Percentiles rank a stretch among this genome's conserved stretches.
Evolutionary conservation across 306 rosid genomes (phyloP).

Genomic region (Psophocarpus tetragonolobus): DNA sequence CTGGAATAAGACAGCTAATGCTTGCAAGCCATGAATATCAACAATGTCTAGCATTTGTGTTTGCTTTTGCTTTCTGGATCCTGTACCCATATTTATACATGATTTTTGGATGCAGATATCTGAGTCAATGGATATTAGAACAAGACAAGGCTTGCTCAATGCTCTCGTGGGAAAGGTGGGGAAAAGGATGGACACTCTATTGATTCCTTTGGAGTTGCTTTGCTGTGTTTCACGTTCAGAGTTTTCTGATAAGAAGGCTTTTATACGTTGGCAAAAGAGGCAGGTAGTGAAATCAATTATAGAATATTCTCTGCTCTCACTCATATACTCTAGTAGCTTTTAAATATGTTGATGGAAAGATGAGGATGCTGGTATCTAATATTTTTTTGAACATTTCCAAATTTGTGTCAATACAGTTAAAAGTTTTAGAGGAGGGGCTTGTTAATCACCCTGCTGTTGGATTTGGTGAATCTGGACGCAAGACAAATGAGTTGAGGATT

Average conservation of each 20-base stretch:
- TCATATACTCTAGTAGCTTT: conserved; percentile 16
- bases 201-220: conserved; percentile 90
- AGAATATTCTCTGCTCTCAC: conserved; percentile 21
- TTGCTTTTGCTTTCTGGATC: conserved; percentile 9
- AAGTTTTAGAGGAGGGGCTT: conserved; percentile 96
- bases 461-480: conserved; percentile 95
- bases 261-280: conserved; percentile 94
- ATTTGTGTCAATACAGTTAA: conserved; percentile 59
- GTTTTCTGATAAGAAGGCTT: conserved; percentile 98
- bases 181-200: conserved; percentile 91
- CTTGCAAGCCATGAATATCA: conserved; percentile 23
- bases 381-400: conserved; percentile 27
- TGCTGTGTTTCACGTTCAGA: conserved; percentile 88
- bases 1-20: conserved; percentile 19
- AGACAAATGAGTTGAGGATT: conserved; percentile 80
- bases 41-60: conserved; percentile 4
- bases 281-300: conserved; percentile 61
- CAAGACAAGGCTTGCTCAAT: conserved; percentile 92
- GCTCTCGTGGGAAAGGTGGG: conserved; percentile 93
- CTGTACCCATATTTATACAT: conserved; percentile 12
- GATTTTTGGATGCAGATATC: conserved; percentile 67
- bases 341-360: conserved; percentile 32
- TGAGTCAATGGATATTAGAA: conserved; percentile 84
- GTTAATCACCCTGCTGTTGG: conserved; percentile 87
- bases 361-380: conserved; percentile 32